Conservation (phyloP, 305 asterid genomes). For the Fraxinus sp. region DNA sequence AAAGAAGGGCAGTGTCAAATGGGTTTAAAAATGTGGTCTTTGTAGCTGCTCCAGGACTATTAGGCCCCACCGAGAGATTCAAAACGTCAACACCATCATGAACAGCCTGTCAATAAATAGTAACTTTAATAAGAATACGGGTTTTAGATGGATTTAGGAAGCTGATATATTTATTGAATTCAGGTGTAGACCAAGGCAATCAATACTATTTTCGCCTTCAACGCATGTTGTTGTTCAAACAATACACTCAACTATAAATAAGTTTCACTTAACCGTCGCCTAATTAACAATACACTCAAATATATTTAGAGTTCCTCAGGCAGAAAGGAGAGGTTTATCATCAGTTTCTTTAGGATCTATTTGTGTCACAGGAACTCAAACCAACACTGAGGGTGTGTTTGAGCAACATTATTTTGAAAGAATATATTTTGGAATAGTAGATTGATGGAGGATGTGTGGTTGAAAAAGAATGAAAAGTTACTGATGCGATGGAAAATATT, state of each 20-base stretch:
- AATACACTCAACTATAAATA: background rate
- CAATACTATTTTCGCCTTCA: background rate
- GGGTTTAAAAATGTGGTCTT: constrained; percentile 92
- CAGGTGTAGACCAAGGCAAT: background rate
- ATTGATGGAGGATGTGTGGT: no score
- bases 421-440: no score
- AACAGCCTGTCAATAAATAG: constrained; percentile 69
- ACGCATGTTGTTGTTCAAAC: background rate
- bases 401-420: no score
- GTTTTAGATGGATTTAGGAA: background rate
- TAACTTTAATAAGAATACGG: constrained; percentile 19
- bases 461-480: no score
- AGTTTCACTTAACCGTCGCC: no score
- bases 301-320: background rate
- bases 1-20: constrained; percentile 89
- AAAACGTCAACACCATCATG: constrained; percentile 96
- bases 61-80: constrained; percentile 96
- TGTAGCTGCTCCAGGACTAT: constrained; percentile 91
- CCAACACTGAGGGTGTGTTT: background rate
- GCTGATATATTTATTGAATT: background rate
- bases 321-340: background rate
- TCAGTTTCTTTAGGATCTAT: background rate
- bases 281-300: background rate
- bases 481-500: no score
- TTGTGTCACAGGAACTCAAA: background rate